Evolutionary conservation across 768 basidiomycete species (phyloP), one percentile per base, ranked within the genome.

Genomic region (Candolleomyces aberdarensis): DNA sequence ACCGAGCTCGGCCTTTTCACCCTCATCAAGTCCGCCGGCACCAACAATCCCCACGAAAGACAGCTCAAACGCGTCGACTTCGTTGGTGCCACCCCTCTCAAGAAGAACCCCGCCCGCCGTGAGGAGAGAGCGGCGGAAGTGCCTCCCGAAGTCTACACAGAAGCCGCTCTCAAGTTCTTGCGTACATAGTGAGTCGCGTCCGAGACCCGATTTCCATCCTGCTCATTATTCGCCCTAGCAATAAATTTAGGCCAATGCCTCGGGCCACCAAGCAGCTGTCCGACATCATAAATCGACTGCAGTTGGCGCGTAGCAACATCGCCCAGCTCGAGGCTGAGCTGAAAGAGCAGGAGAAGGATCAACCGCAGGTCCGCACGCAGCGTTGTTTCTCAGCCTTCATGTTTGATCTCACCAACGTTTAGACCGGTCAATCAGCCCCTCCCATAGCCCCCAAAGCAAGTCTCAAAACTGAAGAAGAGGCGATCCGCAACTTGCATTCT

Each of bases 1-100:
- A 85, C 90, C 5, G 91, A 93, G 68, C 80, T 91, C 29, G 91
- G 91, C 41, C 83, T 93, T 26, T 92, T 92, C 74, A 85, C 80
- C 7, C 79, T 91, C 56, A 20, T 60, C 39, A 56, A 62, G 60
- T 56, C 59, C 19, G 57, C 67, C 19, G 72, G 71, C 29, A 72
- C 72, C 11, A 72, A 68, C 39, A 78, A 78, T 36, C 66, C 70
- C 0, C 67, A 78, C 3, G 70, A 71, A 43, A 48, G 59, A 1
- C 60, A 71, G 29, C 66, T 73, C 9, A 75, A 85, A 13, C 87
- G 91, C 57, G 82, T 82, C 20, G 82, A 85, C 61, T 89, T 91
- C 66, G 75, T 80, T 50, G 87, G 85, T 6, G 87, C 91, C 1
- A 91, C 91, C 0, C 91, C 90, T 13, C 79, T 91, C 46, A 78